phyloP scores from a whole-genome alignment of 805 yeast species.

The Starmerella floris region DNA sequence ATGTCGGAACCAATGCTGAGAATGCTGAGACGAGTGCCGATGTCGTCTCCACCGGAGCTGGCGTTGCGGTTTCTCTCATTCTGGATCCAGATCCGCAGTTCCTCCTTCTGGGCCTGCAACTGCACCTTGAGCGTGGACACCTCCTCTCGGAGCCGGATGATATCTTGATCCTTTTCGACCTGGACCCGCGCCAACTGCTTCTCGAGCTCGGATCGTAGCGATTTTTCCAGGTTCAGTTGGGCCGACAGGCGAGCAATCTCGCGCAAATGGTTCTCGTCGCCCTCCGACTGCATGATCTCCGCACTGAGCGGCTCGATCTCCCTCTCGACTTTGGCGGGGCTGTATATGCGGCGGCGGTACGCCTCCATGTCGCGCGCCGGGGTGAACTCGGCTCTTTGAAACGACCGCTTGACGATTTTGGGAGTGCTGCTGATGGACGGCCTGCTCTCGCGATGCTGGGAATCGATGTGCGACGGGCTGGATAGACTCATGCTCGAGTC shows the following conservation, averaged over 20 bases:
- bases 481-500: neutral
- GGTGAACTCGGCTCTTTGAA: constrained; percentile 19
- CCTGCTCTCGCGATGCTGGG: neutral
- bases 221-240: constrained; percentile 7
- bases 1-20: constrained; percentile 6
- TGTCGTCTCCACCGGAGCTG: constrained; percentile 1
- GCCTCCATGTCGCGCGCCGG: constrained; percentile 18
- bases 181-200: constrained; percentile 9
- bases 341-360: constrained; percentile 18
- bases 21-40: constrained; percentile 6
- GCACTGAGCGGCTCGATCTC: neutral
- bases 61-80: neutral
- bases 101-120: constrained; percentile 6
- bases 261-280: neutral
- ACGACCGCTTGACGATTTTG: constrained; percentile 16
- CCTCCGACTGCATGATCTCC: neutral
- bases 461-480: neutral
- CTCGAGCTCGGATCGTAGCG: constrained; percentile 6
- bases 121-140: constrained; percentile 4
- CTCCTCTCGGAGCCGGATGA: constrained; percentile 8
- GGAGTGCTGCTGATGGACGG: constrained; percentile 19
- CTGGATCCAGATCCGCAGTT: constrained; percentile 6
- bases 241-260: constrained; percentile 8
- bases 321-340: constrained; percentile 12
- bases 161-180: constrained; percentile 10